Conservation (phyloP, 495 filamentous ascomycete genomes). For the Lasiosphaeria miniovina region DNA sequence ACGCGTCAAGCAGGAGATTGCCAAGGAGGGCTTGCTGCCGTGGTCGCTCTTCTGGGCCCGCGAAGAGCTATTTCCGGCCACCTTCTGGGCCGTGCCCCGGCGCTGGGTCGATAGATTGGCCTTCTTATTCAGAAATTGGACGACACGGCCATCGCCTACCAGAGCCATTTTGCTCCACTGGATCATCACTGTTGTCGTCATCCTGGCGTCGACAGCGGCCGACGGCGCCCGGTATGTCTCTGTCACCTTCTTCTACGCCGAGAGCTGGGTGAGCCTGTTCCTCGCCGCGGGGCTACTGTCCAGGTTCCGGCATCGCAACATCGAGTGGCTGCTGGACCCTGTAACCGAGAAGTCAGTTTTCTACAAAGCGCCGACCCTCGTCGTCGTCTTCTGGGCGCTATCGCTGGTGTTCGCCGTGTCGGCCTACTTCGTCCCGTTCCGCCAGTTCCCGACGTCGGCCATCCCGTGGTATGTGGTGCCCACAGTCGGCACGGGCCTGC, state of each 20-base stretch:
- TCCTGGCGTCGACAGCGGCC: background rate
- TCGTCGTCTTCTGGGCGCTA: background rate
- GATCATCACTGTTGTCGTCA: background rate
- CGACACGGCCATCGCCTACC: background rate
- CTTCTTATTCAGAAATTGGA: background rate
- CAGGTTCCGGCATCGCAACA: no score
- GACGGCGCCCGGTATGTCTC: background rate
- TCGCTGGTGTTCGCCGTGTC: background rate
- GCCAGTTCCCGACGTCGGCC: background rate
- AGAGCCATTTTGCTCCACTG: conserved; percentile 5
- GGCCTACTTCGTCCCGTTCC: background rate
- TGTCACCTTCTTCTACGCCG: background rate
- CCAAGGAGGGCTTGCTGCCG: conserved; percentile 10
- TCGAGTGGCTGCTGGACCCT: no score
- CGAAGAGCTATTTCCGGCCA: no score
- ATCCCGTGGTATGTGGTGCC: background rate
- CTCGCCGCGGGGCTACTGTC: no score
- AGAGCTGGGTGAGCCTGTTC: background rate
- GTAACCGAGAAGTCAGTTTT: no score
- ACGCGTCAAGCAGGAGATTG: conserved; percentile 11
- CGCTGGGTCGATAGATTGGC: background rate
- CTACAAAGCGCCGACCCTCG: background rate
- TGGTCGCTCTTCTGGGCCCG: background rate
- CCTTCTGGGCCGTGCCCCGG: no score
- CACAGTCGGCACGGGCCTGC: background rate